Percentiles rank a stretch among this genome's conserved stretches.
Conservation (phyloP, 2,329 filamentous ascomycete genomes). For the Blumeria graminis region DNA sequence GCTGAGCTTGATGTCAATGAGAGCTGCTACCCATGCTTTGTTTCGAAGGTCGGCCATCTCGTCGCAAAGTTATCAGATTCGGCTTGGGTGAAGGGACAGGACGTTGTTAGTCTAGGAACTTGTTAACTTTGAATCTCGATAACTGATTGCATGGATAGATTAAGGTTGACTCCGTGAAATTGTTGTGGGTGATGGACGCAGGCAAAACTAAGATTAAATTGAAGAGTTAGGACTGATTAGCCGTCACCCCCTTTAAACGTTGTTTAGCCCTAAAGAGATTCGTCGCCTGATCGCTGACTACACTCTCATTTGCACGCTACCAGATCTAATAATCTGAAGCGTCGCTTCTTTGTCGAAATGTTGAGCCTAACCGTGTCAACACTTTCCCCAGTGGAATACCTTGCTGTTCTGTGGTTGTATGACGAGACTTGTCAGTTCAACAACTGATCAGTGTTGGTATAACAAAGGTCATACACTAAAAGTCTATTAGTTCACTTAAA, state of each 20-base stretch:
- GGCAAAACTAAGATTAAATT: background rate
- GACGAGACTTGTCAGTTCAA: background rate
- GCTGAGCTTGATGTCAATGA: background rate
- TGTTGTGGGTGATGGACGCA: background rate
- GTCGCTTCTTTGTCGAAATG: background rate
- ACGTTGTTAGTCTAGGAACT: background rate
- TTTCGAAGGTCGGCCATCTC: background rate
- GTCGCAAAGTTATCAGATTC: background rate
- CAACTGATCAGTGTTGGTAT: background rate
- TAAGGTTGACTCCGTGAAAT: background rate
- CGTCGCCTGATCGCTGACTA: background rate
- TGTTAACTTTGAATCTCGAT: background rate
- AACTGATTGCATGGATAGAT: background rate
- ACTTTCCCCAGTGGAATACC: too few relatives aligned
- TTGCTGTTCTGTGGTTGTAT: background rate
- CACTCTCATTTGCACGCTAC: background rate
- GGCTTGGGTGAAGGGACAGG: background rate
- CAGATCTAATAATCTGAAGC: background rate
- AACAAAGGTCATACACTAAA: background rate
- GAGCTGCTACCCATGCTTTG: background rate
- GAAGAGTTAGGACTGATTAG: background rate
- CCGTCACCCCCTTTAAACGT: background rate
- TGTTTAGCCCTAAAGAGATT: background rate
- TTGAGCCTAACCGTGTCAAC: too few relatives aligned
- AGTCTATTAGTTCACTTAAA: background rate